Percentiles rank a stretch among this genome's conserved stretches.
These are phyloP conservation scores for Starmerella roubikii DNA, from an alignment of 805 yeast species.

Conservation along the genomic window DNA sequence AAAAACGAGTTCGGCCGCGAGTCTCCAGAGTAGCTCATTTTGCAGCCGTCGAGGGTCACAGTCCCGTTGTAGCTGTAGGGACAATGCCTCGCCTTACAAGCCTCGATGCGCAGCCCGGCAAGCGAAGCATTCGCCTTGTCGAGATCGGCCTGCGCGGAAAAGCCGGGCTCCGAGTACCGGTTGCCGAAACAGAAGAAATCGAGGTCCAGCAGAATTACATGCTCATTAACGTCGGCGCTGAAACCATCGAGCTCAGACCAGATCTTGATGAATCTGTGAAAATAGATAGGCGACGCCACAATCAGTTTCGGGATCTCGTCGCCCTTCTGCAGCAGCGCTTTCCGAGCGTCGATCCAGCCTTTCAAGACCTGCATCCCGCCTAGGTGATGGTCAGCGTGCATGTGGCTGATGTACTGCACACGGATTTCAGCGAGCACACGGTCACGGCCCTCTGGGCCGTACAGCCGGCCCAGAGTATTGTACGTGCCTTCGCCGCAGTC, in stretches of 20 bases:
- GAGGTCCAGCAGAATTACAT: conserved; percentile 44
- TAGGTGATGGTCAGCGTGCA: conserved; percentile 94
- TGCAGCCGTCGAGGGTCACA: conserved; percentile 27
- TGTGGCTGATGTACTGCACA: conserved; percentile 64
- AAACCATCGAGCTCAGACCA: conserved; percentile 33
- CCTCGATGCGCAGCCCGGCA: conserved; percentile 18
- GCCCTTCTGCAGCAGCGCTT: neutral
- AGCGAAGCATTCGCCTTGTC: neutral
- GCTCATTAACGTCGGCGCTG: conserved; percentile 24
- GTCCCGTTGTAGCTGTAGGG: conserved; percentile 61
- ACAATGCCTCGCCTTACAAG: conserved; percentile 77
- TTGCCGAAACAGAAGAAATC: conserved; percentile 40
- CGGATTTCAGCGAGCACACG: conserved; percentile 46
- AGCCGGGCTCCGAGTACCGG: conserved; percentile 15
- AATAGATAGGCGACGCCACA: conserved; percentile 65
- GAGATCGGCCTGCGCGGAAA: neutral
- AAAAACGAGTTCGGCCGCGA: conserved; percentile 69
- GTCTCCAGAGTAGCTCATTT: conserved; percentile 85
- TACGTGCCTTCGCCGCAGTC: conserved; percentile 96
- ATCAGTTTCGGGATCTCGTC: conserved; percentile 29
- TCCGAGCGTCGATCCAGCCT: conserved; percentile 38
- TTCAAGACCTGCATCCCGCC: conserved; percentile 61
- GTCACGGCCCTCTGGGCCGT: conserved; percentile 34
- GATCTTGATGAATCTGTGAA: conserved; percentile 50
- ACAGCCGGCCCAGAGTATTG: conserved; percentile 54